Base-by-base conservation (phyloP, 2,329 filamentous ascomycete genomes). In the Akanthomyces lecanii region DNA sequence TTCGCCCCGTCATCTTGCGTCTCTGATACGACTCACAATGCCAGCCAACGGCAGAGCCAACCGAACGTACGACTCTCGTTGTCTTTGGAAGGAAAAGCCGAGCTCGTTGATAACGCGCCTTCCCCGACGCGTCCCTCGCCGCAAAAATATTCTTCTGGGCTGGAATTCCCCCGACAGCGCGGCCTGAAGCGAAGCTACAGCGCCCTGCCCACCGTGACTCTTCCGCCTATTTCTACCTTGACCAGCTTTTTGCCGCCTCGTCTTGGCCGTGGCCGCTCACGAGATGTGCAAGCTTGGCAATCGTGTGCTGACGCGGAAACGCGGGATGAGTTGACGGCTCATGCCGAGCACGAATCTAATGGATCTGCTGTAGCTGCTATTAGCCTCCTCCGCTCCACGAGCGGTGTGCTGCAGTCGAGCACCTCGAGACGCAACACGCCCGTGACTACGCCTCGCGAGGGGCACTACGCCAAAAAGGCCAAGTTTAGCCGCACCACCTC, bases 211-310 rank as follows among this genome's bases (percentile, higher is more conserved):
- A 79, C 82, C 62, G 76, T 84, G 65, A 86, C 83, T 5, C 77
- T 86, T n/a, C 81, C 82, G 28, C 81, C 83, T 56, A 82, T 85
- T 64, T 82, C 82, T 5, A 75, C 79, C 18, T 72, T 85, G 47
- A 84, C 82, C 11, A 78, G 75, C 69, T 74, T 78, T n/a, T 75
- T 85, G 16, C 81, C 83, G 30, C 84, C 83, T 23, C 79, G 80
- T 42, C 77, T 88, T 21, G 77, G 79, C 40, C 86, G 88, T 62
- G 91, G 91, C 61, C 85, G 94, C 63, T 97, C 93, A 63, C 87
- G 91, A 61, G 91, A 97, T 73, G 91, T 92, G 21, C 87, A 92
- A 57, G 90, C 89, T 7, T 97, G 94, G 94, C 91, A 96, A 71
- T 92, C 92, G 63, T 93, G 90, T 77, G 94, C 91, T 70, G 91